phyloP scores from a whole-genome alignment of 352 stramenopile species.

The Lagenidium sp. region DNA sequence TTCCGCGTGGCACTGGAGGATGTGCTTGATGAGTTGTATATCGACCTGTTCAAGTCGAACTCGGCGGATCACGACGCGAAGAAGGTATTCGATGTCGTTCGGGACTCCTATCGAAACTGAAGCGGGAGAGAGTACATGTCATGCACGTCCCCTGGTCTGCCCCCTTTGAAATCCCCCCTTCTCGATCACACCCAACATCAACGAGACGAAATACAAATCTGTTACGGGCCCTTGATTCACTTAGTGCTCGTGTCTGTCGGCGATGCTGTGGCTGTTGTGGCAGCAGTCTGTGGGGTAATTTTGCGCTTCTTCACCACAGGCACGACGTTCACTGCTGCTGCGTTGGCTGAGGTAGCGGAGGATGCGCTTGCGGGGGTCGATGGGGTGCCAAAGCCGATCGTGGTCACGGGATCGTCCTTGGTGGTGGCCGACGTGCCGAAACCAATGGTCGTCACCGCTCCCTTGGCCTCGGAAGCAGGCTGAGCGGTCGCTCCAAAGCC shows the following conservation, averaged over 20 bases:
- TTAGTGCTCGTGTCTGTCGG: slow-evolving; percentile 3
- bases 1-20: slow-evolving; percentile 51
- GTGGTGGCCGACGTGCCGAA: slow-evolving; percentile 33
- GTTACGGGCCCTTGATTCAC: neutral
- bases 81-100: slow-evolving; percentile 66
- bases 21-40: slow-evolving; percentile 37
- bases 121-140: neutral
- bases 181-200: neutral
- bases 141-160: neutral
- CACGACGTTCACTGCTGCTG: slow-evolving; percentile 50
- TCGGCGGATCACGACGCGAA: slow-evolving; percentile 56
- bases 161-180: neutral
- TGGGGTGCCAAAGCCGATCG: no score
- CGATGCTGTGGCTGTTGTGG: slow-evolving; percentile 1
- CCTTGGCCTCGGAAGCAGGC: slow-evolving; percentile 10
- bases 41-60: slow-evolving; percentile 39
- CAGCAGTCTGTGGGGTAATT: slow-evolving; percentile 17
- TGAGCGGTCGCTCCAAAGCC: neutral
- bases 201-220: neutral
- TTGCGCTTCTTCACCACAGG: slow-evolving; percentile 65
- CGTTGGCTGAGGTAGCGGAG: neutral
- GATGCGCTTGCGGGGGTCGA: no score
- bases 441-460: slow-evolving; percentile 52
- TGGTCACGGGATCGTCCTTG: no score
- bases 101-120: slow-evolving; percentile 58